These are phyloP conservation scores for Annulohypoxylon stygium DNA, from an alignment of 495 filamentous ascomycete genomes.

Conservation along the genomic window DNA sequence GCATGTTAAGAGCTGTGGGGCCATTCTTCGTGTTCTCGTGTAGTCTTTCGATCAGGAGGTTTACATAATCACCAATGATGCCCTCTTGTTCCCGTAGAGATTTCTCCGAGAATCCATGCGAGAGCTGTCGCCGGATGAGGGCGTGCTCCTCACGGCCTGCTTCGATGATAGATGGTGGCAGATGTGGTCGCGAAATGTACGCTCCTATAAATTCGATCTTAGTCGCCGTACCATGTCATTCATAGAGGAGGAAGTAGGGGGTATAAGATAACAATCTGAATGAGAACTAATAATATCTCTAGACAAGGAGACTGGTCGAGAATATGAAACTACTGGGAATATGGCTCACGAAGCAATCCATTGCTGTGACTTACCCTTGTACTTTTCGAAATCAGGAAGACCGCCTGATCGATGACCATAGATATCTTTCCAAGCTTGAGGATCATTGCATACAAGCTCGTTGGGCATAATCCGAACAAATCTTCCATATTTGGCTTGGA, in stretches of 20 bases:
- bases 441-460: conserved; percentile 63
- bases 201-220: conserved; percentile 24
- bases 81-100: conserved; percentile 61
- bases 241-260: background rate
- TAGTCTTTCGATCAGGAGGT: conserved; percentile 62
- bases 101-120: conserved; percentile 67
- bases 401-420: conserved; percentile 58
- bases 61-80: conserved; percentile 59
- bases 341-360: background rate
- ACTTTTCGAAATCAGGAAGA: conserved; percentile 53
- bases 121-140: conserved; percentile 60
- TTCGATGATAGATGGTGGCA: conserved; percentile 52
- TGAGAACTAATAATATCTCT: background rate
- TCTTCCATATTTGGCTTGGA: conserved; percentile 65
- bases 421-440: conserved; percentile 69
- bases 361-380: conserved; percentile 29
- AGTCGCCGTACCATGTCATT: background rate
- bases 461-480: conserved; percentile 68
- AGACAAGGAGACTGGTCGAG: background rate
- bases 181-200: conserved; percentile 48
- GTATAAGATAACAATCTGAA: background rate
- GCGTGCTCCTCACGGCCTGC: conserved; percentile 57
- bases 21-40: conserved; percentile 51
- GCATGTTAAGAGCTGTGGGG: conserved; percentile 56
- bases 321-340: background rate